A percentile compares a stretch with the other conserved stretches of the same genome.
These are phyloP conservation scores for Mycoemilia scoparia DNA, from an alignment of 192 early-diverging fungal genomes.

Conservation along the genomic window DNA sequence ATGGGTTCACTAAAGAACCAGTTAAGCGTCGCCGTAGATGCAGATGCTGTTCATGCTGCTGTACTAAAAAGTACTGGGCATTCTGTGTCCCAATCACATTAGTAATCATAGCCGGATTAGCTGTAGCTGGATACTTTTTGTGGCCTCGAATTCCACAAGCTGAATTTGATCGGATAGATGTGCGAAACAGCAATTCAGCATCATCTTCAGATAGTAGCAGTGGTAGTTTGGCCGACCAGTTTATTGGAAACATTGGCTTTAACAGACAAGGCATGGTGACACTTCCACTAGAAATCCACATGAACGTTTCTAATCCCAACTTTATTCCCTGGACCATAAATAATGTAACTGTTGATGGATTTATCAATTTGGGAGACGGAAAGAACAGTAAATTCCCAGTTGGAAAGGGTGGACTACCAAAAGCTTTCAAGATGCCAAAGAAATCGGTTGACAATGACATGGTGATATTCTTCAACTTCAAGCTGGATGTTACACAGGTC, in stretches of 20 bases:
- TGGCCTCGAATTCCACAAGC: constrained; percentile 28
- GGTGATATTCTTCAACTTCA: constrained; percentile 26
- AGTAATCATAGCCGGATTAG: constrained; percentile 21
- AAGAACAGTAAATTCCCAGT: constrained; percentile 22
- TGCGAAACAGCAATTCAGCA: constrained; percentile 1
- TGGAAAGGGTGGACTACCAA: constrained; percentile 18
- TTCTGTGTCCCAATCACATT: constrained; percentile 20
- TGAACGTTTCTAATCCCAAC: constrained; percentile 32
- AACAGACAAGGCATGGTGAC: constrained; percentile 26
- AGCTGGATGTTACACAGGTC: constrained; percentile 15
- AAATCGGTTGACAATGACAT: constrained; percentile 13
- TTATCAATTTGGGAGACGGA: constrained; percentile 8
- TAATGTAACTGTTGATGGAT: constrained; percentile 29
- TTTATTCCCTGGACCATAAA: constrained; percentile 33
- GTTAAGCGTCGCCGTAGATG: constrained; percentile 20
- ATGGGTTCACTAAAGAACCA: too few relatives aligned
- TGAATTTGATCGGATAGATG: constrained; percentile 12
- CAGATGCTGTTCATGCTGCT: constrained; percentile 33
- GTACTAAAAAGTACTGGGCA: constrained; percentile 15
- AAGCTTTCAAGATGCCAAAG: constrained; percentile 27
- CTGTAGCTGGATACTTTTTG: constrained; percentile 27
- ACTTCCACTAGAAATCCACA: constrained; percentile 28
- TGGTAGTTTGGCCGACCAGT: constrained; percentile 3
- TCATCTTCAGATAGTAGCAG: neutral
- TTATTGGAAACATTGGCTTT: constrained; percentile 12